Conservation (phyloP, 2,329 filamentous ascomycete genomes). For the Colletotrichum cereale region DNA sequence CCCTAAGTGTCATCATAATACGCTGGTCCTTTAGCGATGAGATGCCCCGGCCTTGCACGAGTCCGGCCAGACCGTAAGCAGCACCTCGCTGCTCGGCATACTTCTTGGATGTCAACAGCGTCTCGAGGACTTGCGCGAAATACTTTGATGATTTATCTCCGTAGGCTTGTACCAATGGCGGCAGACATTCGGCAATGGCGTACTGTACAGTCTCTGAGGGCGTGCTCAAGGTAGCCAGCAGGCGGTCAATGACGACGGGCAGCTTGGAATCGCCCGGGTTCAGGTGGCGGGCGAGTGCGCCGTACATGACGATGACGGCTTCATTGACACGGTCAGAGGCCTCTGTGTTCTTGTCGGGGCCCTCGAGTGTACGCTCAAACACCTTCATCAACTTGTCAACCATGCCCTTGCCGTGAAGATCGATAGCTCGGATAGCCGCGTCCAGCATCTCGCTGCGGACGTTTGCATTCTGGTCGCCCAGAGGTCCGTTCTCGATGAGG, state of each 20-base stretch:
- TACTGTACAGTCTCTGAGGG: constrained; percentile 98
- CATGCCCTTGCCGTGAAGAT: constrained; percentile 82
- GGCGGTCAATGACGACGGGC: constrained; percentile 86
- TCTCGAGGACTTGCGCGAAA: constrained; percentile 82
- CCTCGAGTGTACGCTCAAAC: constrained; percentile 89
- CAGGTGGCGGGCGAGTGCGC: constrained; percentile 90
- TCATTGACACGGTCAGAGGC: constrained; percentile 93
- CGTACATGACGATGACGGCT: constrained; percentile 97
- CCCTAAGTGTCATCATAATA: constrained; percentile 83
- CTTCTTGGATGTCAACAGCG: constrained; percentile 87
- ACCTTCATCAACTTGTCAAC: constrained; percentile 93
- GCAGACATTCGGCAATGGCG: constrained; percentile 93
- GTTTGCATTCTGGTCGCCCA: constrained; percentile 82
- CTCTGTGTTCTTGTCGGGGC: constrained; percentile 83
- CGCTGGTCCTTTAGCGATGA: constrained; percentile 85
- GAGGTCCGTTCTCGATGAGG: constrained; percentile 84
- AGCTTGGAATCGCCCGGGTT: constrained; percentile 87
- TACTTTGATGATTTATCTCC: constrained; percentile 83
- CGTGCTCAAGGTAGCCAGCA: constrained; percentile 89
- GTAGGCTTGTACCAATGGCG: constrained; percentile 87
- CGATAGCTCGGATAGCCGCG: constrained; percentile 84
- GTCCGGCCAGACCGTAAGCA: constrained; percentile 92
- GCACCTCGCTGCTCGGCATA: constrained; percentile 95
- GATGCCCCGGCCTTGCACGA: constrained; percentile 90
- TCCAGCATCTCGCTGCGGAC: constrained; percentile 94